phyloP scores from a whole-genome alignment of 352 stramenopile species.

The Globisporangium canariense region DNA sequence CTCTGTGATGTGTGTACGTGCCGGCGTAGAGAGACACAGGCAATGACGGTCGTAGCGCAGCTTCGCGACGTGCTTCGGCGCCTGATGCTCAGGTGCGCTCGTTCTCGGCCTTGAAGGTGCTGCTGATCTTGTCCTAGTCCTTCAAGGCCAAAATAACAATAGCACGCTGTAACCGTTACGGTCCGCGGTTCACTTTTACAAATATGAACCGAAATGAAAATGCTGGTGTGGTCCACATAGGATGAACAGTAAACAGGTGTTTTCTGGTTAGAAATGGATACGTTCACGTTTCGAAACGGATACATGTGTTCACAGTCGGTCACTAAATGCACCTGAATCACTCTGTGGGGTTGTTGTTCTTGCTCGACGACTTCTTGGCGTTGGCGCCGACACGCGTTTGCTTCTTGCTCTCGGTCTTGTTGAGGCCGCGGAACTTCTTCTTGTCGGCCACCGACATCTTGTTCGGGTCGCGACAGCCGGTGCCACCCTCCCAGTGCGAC shows the following conservation, averaged over 20 bases:
- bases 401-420: slow-evolving; percentile 85
- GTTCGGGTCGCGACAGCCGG: slow-evolving; percentile 58
- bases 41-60: neutral
- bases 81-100: neutral
- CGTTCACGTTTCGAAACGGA: neutral
- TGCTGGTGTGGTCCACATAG: neutral
- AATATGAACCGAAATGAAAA: neutral
- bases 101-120: neutral
- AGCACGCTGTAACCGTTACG: neutral
- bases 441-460: slow-evolving; percentile 66
- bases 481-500: slow-evolving; percentile 74
- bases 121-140: neutral
- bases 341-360: neutral
- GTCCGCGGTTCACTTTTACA: neutral
- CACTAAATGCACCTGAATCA: neutral
- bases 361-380: slow-evolving; percentile 27
- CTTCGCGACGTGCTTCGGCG: neutral
- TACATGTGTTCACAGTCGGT: neutral
- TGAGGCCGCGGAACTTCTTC: slow-evolving; percentile 67
- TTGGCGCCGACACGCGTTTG: slow-evolving; percentile 64
- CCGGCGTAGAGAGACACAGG: neutral
- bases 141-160: neutral
- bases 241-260: neutral
- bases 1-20: neutral
- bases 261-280: neutral